Evolutionary conservation across 2,329 filamentous ascomycete genomes (phyloP).

Genomic region (Cordyceps pruinosa): DNA sequence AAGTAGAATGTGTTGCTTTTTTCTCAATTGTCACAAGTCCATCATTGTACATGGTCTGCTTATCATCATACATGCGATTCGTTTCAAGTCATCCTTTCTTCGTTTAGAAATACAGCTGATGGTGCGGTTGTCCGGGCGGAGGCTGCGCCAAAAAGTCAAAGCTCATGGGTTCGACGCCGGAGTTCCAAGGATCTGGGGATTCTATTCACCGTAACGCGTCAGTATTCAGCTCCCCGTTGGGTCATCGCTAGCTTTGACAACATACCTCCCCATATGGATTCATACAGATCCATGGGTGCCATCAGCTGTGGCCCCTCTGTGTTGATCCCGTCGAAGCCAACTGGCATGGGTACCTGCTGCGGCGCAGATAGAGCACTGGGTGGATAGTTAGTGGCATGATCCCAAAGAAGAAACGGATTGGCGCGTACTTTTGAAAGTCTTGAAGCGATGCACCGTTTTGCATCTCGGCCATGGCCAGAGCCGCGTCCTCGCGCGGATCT

Average conservation of each 20-base stretch:
- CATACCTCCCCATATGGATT: constrained; percentile 62
- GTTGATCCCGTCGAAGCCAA: constrained; percentile 41
- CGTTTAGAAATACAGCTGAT: constrained; percentile 50
- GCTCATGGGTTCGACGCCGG: constrained; percentile 48
- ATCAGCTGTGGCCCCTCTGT: constrained; percentile 53
- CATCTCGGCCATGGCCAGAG: constrained; percentile 58
- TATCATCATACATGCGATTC: neutral
- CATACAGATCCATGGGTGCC: constrained; percentile 61
- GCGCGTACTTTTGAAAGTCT: constrained; percentile 38
- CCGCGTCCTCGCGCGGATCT: constrained; percentile 54
- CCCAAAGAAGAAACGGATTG: too few species aligned
- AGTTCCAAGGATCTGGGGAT: constrained; percentile 53
- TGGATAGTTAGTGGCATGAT: too few species aligned
- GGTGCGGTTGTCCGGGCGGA: constrained; percentile 50
- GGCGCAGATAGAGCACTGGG: constrained; percentile 29
- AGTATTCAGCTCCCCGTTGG: neutral
- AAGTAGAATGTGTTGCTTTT: neutral
- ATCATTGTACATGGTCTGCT: too few species aligned
- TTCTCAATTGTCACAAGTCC: neutral
- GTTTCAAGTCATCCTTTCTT: neutral
- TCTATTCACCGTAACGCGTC: constrained; percentile 29
- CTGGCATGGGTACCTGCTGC: constrained; percentile 29
- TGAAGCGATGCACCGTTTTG: constrained; percentile 47
- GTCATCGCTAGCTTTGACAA: constrained; percentile 14
- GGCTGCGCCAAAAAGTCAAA: constrained; percentile 56